Evolutionary conservation across 768 basidiomycete species (phyloP), one percentile per base, ranked within the genome.

Genomic region (Lactarius akahatsu): DNA sequence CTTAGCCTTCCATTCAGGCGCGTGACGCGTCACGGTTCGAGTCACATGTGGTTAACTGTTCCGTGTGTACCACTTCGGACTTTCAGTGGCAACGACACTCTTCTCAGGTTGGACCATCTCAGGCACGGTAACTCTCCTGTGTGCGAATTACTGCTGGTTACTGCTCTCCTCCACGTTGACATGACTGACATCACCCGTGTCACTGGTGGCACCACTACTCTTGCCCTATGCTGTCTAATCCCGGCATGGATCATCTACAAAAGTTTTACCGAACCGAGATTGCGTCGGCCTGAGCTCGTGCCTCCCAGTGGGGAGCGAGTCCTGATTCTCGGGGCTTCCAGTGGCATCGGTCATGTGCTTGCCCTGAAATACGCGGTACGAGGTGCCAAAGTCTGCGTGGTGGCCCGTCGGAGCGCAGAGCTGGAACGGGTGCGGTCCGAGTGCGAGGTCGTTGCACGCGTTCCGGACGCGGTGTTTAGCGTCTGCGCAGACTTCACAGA

Each of bases 291-390:
- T 3, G 60, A 66, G 30, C 78, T 77, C 62, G 70, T 89, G 9
- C 72, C 79, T 9, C 77, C 74, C n/a, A 62, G 62, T 1, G 68
- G 79, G 2, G 94, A 96, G 73, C 85, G 92, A 0, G 89, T 95
- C 7, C 74, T 97, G 2, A 79, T 97, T 57, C 75, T 97, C 8
- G 95, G 95, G 6, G 93, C 89, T 1, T 90, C 91, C 2, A 88
- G 88, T 57, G 95, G 95, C 0, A 86, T 96, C 30, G 95, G 95
- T 1, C 81, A 83, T 52, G 79, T 83, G 4, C 78, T 96, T 54
- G 92, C 92, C 1, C 78, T 81, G 15, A 78, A 82, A 68, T 96
- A 96, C 70, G 87, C 90, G 5, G 74, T 78, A 62, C 80, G 91
- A n/a, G 93, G 93, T 8, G 91, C 91, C 8, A 79, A 79, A 60